Evolutionary conservation across 768 basidiomycete species (phyloP).

Genomic region (Termitomyces sp.): DNA sequence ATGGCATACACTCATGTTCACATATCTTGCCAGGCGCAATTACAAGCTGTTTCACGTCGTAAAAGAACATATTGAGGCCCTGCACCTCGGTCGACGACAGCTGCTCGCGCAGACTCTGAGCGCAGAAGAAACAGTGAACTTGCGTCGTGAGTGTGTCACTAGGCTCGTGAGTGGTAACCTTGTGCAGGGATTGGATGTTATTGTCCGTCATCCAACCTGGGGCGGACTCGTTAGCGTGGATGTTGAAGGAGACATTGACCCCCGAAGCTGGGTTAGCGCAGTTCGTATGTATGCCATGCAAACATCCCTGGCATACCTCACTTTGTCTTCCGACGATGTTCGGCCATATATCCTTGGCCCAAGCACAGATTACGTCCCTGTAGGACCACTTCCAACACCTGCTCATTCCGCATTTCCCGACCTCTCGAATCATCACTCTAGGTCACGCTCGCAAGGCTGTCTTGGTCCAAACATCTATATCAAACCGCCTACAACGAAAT

Average conservation of each 20-base stretch:
- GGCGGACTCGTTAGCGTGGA: conserved; percentile 91
- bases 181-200: conserved; percentile 89
- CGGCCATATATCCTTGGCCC: conserved; percentile 41
- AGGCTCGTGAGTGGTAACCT: conserved; percentile 88
- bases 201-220: conserved; percentile 93
- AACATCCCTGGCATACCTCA: conserved; percentile 74
- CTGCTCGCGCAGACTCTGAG: conserved; percentile 85
- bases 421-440: conserved; percentile 33
- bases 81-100: conserved; percentile 91
- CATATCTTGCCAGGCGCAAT: conserved; percentile 85
- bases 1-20: conserved; percentile 92
- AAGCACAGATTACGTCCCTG: conserved; percentile 45
- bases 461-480: conserved; percentile 26
- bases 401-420: conserved; percentile 77
- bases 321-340: conserved; percentile 45
- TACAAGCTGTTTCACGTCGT: conserved; percentile 88
- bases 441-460: conserved; percentile 38
- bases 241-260: conserved; percentile 78
- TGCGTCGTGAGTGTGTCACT: conserved; percentile 85
- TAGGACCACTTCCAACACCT: conserved; percentile 53
- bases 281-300: conserved; percentile 93
- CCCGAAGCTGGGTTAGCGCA: conserved; percentile 84
- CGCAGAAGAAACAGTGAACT: conserved; percentile 77
- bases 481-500: conserved; percentile 57
- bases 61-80: conserved; percentile 83